Conservation (phyloP, 345 rosid genomes). For the Eucalyptus marginata region DNA sequence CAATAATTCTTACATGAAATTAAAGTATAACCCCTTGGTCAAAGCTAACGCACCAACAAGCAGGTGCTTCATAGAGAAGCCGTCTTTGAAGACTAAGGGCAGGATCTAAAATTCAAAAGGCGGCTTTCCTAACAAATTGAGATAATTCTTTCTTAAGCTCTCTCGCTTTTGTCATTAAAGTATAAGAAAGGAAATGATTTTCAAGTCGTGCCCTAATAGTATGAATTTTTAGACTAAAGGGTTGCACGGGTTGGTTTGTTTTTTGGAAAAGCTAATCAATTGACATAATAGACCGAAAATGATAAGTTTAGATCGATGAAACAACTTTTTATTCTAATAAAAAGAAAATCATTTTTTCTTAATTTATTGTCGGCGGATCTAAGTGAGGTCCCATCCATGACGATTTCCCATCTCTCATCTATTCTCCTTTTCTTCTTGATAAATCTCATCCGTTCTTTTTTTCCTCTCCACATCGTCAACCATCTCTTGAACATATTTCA, state of each 20-base stretch:
- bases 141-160: background rate
- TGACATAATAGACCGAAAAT: accelerated
- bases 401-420: background rate
- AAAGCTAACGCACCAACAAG: accelerated
- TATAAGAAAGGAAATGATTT: background rate
- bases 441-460: too few relatives aligned
- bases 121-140: background rate
- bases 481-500: background rate
- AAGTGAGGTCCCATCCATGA: background rate
- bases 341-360: background rate
- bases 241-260: background rate
- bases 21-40: background rate
- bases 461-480: too few relatives aligned
- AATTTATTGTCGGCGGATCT: background rate
- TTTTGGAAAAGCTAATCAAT: background rate
- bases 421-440: too few relatives aligned
- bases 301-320: accelerated
- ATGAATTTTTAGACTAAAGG: background rate
- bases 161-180: background rate
- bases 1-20: background rate
- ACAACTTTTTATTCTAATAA: background rate
- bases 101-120: background rate
- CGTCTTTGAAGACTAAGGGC: background rate
- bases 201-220: background rate
- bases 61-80: background rate